Percentiles rank a stretch among this genome's conserved stretches.
These are phyloP conservation scores for Fonsecaea pugnacius DNA, from an alignment of 2,329 filamentous ascomycete species.

Conservation along the genomic window DNA sequence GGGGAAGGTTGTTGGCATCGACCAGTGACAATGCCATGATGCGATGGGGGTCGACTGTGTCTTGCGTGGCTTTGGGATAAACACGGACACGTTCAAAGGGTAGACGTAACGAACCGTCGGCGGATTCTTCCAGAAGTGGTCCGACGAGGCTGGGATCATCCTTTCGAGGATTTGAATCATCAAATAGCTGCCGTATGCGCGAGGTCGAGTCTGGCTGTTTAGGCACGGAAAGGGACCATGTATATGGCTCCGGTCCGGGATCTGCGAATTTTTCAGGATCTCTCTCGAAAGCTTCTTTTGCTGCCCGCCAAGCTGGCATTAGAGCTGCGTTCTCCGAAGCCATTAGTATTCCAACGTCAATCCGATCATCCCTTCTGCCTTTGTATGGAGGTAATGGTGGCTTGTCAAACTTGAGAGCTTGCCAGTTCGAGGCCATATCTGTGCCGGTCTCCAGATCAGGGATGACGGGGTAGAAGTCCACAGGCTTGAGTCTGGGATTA, in stretches of 20 bases:
- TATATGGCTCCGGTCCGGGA: conserved; percentile 58
- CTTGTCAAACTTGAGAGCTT: conserved; percentile 65
- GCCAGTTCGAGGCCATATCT: conserved; percentile 59
- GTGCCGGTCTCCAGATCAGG: conserved; percentile 66
- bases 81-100: conserved; percentile 57
- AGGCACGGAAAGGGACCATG: conserved; percentile 65
- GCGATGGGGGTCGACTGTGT: conserved; percentile 58
- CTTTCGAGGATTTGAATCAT: conserved; percentile 57
- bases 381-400: conserved; percentile 56
- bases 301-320: conserved; percentile 54
- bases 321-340: conserved; percentile 54
- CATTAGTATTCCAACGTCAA: conserved; percentile 64
- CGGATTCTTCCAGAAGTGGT: conserved; percentile 43
- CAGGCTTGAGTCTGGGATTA: conserved; percentile 60
- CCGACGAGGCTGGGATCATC: conserved; percentile 59
- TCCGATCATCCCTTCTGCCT: conserved; percentile 60
- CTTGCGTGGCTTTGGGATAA: conserved; percentile 64
- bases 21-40: conserved; percentile 64
- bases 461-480: conserved; percentile 64
- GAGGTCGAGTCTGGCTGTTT: conserved; percentile 52
- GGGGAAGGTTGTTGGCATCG: conserved; percentile 48
- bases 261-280: conserved; percentile 57
- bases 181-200: conserved; percentile 61
- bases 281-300: conserved; percentile 52
- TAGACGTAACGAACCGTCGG: conserved; percentile 46